These are phyloP conservation scores for Starmera pachycereana DNA, from an alignment of 805 yeast species.

Conservation along the genomic window DNA sequence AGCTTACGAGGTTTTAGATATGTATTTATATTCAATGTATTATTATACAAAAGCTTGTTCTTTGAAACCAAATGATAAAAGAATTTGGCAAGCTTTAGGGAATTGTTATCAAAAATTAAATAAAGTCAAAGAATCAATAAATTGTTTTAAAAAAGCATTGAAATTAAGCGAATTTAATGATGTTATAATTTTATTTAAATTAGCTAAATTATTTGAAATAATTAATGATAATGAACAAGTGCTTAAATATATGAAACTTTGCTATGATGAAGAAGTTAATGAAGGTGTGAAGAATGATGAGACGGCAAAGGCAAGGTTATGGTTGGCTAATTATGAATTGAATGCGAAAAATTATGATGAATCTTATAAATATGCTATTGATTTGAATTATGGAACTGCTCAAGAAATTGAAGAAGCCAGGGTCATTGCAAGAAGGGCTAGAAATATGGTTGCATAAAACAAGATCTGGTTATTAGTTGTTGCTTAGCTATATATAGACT, in stretches of 20 bases:
- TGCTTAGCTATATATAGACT: too few relatives aligned
- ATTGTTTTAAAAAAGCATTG: slow-evolving; percentile 73
- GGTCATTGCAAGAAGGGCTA: slow-evolving; percentile 68
- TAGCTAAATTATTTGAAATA: slow-evolving; percentile 60
- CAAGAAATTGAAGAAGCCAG: slow-evolving; percentile 87
- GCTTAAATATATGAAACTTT: slow-evolving; percentile 29
- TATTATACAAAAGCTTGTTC: slow-evolving; percentile 89
- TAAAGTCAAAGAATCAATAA: slow-evolving; percentile 62
- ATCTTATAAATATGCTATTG: slow-evolving; percentile 68
- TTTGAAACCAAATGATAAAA: slow-evolving; percentile 75
- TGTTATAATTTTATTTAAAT: slow-evolving; percentile 44
- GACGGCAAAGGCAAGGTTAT: slow-evolving; percentile 68
- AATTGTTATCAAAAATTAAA: slow-evolving; percentile 77
- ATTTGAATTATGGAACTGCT: slow-evolving; percentile 62
- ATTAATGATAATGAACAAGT: slow-evolving; percentile 29
- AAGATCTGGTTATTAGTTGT: too few relatives aligned
- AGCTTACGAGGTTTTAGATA: slow-evolving; percentile 92
- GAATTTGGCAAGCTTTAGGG: slow-evolving; percentile 96
- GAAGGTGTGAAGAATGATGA: slow-evolving; percentile 60
- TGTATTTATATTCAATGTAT: slow-evolving; percentile 86
- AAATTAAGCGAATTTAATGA: slow-evolving; percentile 44
- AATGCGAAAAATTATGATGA: slow-evolving; percentile 44
- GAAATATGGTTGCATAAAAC: slow-evolving; percentile 34
- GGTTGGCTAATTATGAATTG: slow-evolving; percentile 72
- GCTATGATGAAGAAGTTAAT: slow-evolving; percentile 47